phyloP scores from a whole-genome alignment of 768 basidiomycete genomes.

The Naganishia vishniacii region DNA sequence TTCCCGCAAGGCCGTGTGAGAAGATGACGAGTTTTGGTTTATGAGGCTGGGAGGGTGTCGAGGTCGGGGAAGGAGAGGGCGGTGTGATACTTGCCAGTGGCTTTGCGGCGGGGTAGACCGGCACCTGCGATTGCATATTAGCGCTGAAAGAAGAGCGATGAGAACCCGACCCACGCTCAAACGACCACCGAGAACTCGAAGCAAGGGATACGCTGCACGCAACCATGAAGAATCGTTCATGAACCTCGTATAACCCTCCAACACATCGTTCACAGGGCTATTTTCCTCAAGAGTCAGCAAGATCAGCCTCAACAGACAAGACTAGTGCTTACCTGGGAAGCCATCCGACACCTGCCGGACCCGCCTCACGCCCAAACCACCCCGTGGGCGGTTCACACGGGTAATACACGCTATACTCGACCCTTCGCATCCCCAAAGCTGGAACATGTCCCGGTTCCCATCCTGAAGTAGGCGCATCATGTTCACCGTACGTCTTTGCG shows the following conservation, averaged over 20 bases:
- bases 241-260: constrained; percentile 23
- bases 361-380: constrained; percentile 22
- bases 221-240: constrained; percentile 20
- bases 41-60: neutral
- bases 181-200: constrained; percentile 1
- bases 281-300: neutral
- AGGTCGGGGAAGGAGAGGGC: neutral
- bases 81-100: neutral
- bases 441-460: constrained; percentile 9
- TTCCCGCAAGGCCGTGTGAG: constrained; percentile 76
- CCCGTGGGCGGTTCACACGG: constrained; percentile 18
- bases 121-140: constrained; percentile 10
- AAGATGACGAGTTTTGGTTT: constrained; percentile 60
- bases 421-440: constrained; percentile 14
- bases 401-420: constrained; percentile 27
- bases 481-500: neutral
- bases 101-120: constrained; percentile 1
- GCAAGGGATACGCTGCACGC: constrained; percentile 12
- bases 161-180: neutral
- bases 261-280: constrained; percentile 8
- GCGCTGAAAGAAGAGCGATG: neutral
- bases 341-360: constrained; percentile 15
- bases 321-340: constrained; percentile 20
- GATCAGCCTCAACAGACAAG: too few species aligned
- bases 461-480: neutral